phyloP scores from a whole-genome alignment of 2,329 filamentous ascomycete species.

The Pestalotiopsis sp. region DNA sequence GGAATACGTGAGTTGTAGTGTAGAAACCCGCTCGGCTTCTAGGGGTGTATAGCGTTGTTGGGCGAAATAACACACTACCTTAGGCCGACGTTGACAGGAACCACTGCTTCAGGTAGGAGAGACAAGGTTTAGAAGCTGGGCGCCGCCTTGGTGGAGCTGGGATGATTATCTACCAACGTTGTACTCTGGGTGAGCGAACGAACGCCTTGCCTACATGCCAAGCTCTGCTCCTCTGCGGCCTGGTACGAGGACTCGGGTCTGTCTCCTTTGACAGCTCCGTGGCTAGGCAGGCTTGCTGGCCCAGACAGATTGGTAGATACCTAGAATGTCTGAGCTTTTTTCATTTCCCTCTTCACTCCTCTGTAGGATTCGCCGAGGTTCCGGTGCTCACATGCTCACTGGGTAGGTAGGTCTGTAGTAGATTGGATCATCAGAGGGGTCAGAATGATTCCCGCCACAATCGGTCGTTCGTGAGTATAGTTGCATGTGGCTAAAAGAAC shows the following conservation, averaged over 20 bases:
- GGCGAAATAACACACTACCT: background rate
- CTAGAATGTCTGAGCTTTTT: background rate
- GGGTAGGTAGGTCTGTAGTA: background rate
- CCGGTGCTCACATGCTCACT: background rate
- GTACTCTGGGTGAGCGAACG: background rate
- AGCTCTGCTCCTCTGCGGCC: background rate
- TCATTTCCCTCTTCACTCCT: background rate
- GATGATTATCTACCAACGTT: background rate
- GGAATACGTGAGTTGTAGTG: background rate
- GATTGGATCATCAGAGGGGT: background rate
- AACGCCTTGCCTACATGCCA: background rate
- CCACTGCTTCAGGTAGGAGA: slow-evolving; percentile 11
- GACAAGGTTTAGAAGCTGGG: background rate
- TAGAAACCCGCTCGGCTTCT: background rate
- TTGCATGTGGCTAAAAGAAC: background rate
- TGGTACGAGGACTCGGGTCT: background rate
- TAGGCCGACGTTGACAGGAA: slow-evolving; percentile 2
- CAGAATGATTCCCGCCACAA: background rate
- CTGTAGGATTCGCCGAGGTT: background rate
- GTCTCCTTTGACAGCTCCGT: background rate
- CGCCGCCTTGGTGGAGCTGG: background rate
- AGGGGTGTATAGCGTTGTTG: background rate
- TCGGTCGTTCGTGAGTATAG: background rate
- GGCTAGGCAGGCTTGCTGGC: background rate
- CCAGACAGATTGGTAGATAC: background rate